Base-by-base conservation (phyloP, 2,329 filamentous ascomycete species). In the Monosporascus sp. region DNA sequence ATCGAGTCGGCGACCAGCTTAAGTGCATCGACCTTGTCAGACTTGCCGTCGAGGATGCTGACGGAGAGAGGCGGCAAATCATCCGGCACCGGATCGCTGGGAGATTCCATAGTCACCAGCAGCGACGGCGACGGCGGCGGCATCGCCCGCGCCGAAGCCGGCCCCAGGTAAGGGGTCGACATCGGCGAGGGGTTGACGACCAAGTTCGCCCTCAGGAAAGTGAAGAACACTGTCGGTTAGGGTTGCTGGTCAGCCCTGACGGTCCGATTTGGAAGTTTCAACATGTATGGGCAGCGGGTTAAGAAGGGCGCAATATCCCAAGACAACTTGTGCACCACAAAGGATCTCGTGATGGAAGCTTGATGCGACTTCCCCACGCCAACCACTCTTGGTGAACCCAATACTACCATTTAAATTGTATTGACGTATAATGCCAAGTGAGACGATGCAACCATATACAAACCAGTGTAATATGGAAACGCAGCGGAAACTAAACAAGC, bases 1-100 rank as follows among this genome's bases (percentile, higher is more conserved):
- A 95, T 82, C 54, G 86, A 90, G 70, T 93, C 89, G 56, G 90
- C 87, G 40, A 96, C 79, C 20, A 96, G 81, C 58, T 81, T 81
- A 50, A 96, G 76, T 18, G 86, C 86, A 52, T 84, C 78, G 58
- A 84, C 72, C 65, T 86, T 84, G 67, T 91, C 87, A 50, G 76
- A 67, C 49, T 81, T 73, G 49, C 65, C 65, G 46, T 76, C 75
- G 44, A 85, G 72, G 22, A 79, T 68, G 60, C 83, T 81, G 50
- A 88, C 83, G 49, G 79, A 80, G 44, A 91, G 79, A 8, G 84
- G 79, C 6, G 86, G 85, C 52, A 88, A 75, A 62, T 78, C 77
- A 58, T 81, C 78, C 55, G 79, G 70, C 22, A 63, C 63, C 52
- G 58, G 57, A 17, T 60, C 68, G 57, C 74, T 59, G 69, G 73